phyloP scores from a whole-genome alignment of 192 early-diverging fungal genomes.

The Podila epigama region DNA sequence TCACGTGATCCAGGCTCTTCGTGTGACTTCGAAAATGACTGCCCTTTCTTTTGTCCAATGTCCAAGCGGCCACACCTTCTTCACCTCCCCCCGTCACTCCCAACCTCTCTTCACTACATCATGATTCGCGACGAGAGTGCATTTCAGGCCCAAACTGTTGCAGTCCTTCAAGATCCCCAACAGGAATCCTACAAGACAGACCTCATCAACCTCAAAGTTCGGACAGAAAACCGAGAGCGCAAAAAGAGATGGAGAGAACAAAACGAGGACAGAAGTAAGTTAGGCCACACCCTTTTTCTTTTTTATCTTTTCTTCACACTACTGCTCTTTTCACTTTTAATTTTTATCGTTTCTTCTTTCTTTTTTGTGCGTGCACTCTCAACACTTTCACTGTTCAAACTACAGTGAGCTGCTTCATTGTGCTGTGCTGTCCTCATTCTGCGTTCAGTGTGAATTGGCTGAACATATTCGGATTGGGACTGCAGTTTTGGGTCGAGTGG shows the following conservation, averaged over 20 bases:
- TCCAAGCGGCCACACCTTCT: no score
- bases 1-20: no score
- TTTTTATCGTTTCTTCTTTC: no score
- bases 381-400: no score
- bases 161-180: not conserved
- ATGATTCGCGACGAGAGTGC: not conserved
- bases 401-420: no score
- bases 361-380: no score
- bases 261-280: constrained; percentile 54
- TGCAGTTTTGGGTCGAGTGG: no score
- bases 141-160: not conserved
- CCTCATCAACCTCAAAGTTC: constrained; percentile 44
- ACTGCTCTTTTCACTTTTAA: not conserved
- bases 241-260: constrained; percentile 54
- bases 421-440: no score
- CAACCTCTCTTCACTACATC: not conserved
- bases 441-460: no score
- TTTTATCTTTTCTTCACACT: not conserved
- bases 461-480: not conserved
- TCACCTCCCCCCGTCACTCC: no score
- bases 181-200: constrained; percentile 33
- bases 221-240: constrained; percentile 47
- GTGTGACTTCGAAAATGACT: no score
- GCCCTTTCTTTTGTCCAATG: not conserved
- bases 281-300: not conserved